A percentile compares a stretch with the other conserved stretches of the same genome.
These are phyloP conservation scores for Globisporangium parvum DNA, from an alignment of 352 stramenopile species.

Conservation along the genomic window DNA sequence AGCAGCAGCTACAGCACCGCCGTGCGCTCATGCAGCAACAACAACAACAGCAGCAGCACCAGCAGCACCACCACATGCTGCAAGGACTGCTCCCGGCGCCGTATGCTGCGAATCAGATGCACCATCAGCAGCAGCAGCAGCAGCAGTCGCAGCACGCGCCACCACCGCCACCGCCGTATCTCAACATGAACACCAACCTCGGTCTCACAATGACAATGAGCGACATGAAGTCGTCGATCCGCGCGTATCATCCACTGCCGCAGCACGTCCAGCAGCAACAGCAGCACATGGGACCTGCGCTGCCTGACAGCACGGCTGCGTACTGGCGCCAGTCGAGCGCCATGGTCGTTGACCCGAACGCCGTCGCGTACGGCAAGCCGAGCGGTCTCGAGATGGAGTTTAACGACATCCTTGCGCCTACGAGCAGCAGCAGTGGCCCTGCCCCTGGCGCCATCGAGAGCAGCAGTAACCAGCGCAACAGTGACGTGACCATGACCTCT, in stretches of 20 bases:
- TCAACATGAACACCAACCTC: conserved; percentile 15
- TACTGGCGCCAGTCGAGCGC: conserved; percentile 10
- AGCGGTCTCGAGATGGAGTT: conserved; percentile 34
- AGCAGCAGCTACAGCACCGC: neutral
- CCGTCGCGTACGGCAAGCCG: conserved; percentile 12
- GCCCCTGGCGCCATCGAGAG: neutral
- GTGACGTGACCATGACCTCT: conserved; percentile 14
- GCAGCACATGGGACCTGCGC: neutral
- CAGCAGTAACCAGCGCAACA: neutral
- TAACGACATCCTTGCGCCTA: conserved; percentile 26
- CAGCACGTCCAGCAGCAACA: conserved; percentile 17
- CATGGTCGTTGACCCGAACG: conserved; percentile 5
- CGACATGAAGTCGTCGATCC: conserved; percentile 22
- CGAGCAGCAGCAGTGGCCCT: conserved; percentile 6
- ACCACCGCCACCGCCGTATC: conserved; percentile 14
- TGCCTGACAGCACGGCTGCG: neutral
- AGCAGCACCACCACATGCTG: neutral
- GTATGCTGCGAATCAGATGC: conserved; percentile 3
- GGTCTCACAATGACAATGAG: conserved; percentile 20
- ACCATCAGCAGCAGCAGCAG: conserved; percentile 9
- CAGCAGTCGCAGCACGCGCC: conserved; percentile 3
- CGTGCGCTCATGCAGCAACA: conserved; percentile 9
- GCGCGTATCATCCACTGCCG: conserved; percentile 18
- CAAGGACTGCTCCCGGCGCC: neutral
- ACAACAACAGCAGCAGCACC: neutral